Evolutionary conservation across 371 early-diverging fungal genomes (phyloP), one percentile per base, ranked within the genome.

Genomic region (Blyttiomyces sp.): DNA sequence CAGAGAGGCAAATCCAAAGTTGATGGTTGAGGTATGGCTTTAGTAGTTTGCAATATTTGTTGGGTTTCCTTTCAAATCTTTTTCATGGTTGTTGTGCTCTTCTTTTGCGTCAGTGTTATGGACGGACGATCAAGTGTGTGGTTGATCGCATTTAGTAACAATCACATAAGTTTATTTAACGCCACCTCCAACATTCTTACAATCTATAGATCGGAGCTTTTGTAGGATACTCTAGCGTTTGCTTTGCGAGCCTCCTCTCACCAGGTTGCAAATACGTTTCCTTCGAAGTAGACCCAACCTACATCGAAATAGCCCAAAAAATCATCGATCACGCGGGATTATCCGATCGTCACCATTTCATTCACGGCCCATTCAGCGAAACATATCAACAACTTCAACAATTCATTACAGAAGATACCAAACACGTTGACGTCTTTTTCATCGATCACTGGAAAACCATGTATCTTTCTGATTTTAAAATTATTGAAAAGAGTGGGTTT

Each of bases 371-470:
- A 31, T 62, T 16, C n/a, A n/a, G n/a, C n/a, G n/a, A n/a, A n/a
- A n/a, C 28, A 7, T 11, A 61, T 27, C 13, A 55, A 62, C 43
- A 63, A 67, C 34, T 50, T 67, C 5, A 49, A 33, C 26, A 49
- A 30, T 49, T 19, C 19, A 4, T 24, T 49, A 13, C 33, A 11
- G 27, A n/a, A n/a, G n/a, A n/a, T n/a, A n/a, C n/a, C n/a, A n/a
- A n/a, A n/a, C n/a, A n/a, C 23, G 36, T 35, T 7, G 9, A 55
- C 30, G 44, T 55, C 13, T 39, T 56, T 24, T 64, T 69, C 52
- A 65, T 69, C 44, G 70, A 69, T 36, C 70, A 69, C 51, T 43
- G 30, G 13, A 65, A 69, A 43, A 11, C 3, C 21, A n/a, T 39
- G 26, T 69, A 69, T 44, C 49, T 69, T 19, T 24, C 42, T 27